Evolutionary conservation across 768 basidiomycete genomes (phyloP).

Genomic region (Leccinum imitatum): DNA sequence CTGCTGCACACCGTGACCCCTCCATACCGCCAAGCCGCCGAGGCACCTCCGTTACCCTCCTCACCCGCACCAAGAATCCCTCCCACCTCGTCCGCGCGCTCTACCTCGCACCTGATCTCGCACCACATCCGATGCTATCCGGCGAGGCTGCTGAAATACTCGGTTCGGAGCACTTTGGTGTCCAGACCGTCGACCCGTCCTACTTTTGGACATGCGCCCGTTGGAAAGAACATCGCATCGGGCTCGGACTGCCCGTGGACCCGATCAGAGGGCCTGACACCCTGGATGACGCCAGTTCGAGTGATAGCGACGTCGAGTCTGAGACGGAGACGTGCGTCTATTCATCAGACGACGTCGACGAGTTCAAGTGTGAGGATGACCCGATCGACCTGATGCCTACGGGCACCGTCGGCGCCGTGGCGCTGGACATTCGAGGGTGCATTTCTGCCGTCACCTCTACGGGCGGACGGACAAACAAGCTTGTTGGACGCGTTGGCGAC

Average conservation of each 20-base stretch:
- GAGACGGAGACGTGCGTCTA: slow-evolving; percentile 20
- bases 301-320: slow-evolving; percentile 6
- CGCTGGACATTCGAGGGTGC: slow-evolving; percentile 71
- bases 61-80: slow-evolving; percentile 70
- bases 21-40: slow-evolving; percentile 57
- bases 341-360: slow-evolving; percentile 8
- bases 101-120: slow-evolving; percentile 63
- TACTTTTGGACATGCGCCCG: slow-evolving; percentile 77
- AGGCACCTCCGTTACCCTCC: slow-evolving; percentile 62
- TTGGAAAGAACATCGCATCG: slow-evolving; percentile 77
- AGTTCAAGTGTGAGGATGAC: slow-evolving; percentile 7
- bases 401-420: slow-evolving; percentile 86
- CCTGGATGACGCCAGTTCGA: not conserved
- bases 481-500: slow-evolving; percentile 80
- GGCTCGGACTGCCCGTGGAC: slow-evolving; percentile 70
- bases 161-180: slow-evolving; percentile 50
- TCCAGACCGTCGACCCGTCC: slow-evolving; percentile 63
- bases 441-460: slow-evolving; percentile 76
- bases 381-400: slow-evolving; percentile 60
- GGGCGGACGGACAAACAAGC: slow-evolving; percentile 81
- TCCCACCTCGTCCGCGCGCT: slow-evolving; percentile 67
- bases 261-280: slow-evolving; percentile 41
- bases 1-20: slow-evolving; percentile 50
- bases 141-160: slow-evolving; percentile 62
- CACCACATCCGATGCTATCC: slow-evolving; percentile 70